A percentile compares a stretch with the other conserved stretches of the same genome.
Conservation (phyloP, 192 early-diverging fungal species). For the Coemansia erecta region DNA sequence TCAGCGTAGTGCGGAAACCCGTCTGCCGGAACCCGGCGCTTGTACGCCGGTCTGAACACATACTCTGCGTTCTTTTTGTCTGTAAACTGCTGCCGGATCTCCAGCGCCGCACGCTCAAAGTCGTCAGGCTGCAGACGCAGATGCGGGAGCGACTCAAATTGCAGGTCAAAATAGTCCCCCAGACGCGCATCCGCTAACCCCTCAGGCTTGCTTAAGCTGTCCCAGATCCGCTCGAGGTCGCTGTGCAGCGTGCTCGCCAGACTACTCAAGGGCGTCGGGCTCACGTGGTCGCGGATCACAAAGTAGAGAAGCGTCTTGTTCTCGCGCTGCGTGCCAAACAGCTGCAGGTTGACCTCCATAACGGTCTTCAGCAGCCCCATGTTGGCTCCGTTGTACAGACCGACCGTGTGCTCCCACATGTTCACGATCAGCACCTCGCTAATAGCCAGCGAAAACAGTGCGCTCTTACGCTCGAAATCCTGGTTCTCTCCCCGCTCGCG, state of each 20-base stretch:
- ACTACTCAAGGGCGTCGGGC: constrained; percentile 78
- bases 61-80: constrained; percentile 67
- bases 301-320: constrained; percentile 93
- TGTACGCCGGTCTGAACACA: constrained; percentile 82
- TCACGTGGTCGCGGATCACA: constrained; percentile 95
- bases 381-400: constrained; percentile 98
- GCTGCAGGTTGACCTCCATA: constrained; percentile 96
- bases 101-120: constrained; percentile 70
- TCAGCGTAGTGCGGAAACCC: constrained; percentile 92
- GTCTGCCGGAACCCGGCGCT: constrained; percentile 92
- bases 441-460: constrained; percentile 94
- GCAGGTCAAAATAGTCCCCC: constrained; percentile 88
- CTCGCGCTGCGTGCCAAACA: constrained; percentile 83
- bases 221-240: constrained; percentile 93
- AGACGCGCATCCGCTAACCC: constrained; percentile 74
- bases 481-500: constrained; percentile 98
- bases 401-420: constrained; percentile 97
- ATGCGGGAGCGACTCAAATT: constrained; percentile 87
- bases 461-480: constrained; percentile 98
- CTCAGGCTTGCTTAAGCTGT: constrained; percentile 80
- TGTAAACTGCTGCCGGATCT: constrained; percentile 73
- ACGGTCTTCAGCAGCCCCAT: constrained; percentile 98
- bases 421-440: constrained; percentile 95
- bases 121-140: constrained; percentile 80
- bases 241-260: constrained; percentile 72